A percentile compares a stretch with the other conserved stretches of the same genome.
phyloP scores from a whole-genome alignment of 2,329 filamentous ascomycete genomes.

The Aspergillus tubingensis region DNA sequence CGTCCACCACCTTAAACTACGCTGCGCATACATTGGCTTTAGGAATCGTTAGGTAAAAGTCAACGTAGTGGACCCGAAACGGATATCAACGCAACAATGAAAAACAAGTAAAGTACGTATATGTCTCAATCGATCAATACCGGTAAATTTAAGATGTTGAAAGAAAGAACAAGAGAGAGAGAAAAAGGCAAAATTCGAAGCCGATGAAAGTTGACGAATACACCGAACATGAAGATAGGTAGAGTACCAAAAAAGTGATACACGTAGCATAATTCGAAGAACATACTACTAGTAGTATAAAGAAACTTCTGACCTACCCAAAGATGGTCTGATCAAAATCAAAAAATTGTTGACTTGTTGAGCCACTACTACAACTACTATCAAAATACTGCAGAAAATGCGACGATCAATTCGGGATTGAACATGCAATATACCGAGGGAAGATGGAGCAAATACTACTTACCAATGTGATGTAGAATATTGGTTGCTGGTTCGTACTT shows the following conservation, averaged over 20 bases:
- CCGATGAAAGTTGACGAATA: not conserved
- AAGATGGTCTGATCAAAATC: not conserved
- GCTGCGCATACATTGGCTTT: not conserved
- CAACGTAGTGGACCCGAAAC: not conserved
- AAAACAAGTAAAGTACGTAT: slow-evolving; percentile 2
- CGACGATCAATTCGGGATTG: not conserved
- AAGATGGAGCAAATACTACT: not conserved
- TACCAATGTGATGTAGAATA: not conserved
- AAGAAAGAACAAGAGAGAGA: not conserved
- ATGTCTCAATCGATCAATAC: slow-evolving; percentile 8
- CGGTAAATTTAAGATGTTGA: not conserved
- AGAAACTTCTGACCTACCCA: not conserved
- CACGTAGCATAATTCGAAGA: not conserved
- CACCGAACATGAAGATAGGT: not conserved
- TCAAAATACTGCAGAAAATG: not conserved
- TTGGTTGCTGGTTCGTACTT: no score
- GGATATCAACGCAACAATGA: not conserved
- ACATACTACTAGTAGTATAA: not conserved
- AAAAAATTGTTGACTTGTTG: not conserved
- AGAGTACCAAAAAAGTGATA: not conserved
- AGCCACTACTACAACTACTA: not conserved
- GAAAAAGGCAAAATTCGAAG: not conserved
- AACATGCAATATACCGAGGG: not conserved
- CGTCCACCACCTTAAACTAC: slow-evolving; percentile 7
- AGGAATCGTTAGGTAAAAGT: slow-evolving; percentile 8